These are phyloP conservation scores for Chlamydomonas sphaeroides DNA, from an alignment of 139 green algal species.

Conservation along the genomic window DNA sequence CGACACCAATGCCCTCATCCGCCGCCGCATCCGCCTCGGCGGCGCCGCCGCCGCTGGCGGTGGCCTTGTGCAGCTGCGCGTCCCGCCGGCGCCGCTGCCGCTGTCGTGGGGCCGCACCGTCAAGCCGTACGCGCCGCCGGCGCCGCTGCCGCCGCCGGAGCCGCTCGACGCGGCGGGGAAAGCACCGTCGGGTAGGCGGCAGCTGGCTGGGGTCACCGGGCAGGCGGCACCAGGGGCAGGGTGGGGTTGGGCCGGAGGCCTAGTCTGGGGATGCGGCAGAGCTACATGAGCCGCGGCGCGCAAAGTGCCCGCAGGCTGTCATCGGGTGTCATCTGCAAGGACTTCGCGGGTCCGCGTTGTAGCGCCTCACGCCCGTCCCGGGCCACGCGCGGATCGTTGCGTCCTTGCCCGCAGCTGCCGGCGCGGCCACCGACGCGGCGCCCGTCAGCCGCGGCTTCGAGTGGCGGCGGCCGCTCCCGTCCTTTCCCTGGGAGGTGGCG, in stretches of 20 bases:
- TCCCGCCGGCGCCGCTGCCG: conserved; percentile 78
- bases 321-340: too few relatives aligned
- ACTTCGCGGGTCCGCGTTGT: too few relatives aligned
- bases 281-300: too few relatives aligned
- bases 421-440: neutral
- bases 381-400: too few relatives aligned
- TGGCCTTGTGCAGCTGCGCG: conserved; percentile 58
- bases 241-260: too few relatives aligned
- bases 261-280: too few relatives aligned
- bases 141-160: conserved; percentile 23
- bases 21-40: conserved; percentile 46
- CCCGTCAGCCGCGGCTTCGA: conserved; percentile 1
- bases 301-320: too few relatives aligned
- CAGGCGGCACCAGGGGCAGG: too few relatives aligned
- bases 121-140: conserved; percentile 60
- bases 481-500: conserved; percentile 30
- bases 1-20: conserved; percentile 76
- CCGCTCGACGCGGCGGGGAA: neutral
- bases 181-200: neutral
- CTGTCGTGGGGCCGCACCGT: conserved; percentile 86
- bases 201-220: too few relatives aligned
- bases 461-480: neutral
- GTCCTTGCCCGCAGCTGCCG: too few relatives aligned
- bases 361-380: too few relatives aligned
- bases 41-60: conserved; percentile 49